Evolutionary conservation across 306 rosid species (phyloP).

Genomic region (Sesbania bispinosa): DNA sequence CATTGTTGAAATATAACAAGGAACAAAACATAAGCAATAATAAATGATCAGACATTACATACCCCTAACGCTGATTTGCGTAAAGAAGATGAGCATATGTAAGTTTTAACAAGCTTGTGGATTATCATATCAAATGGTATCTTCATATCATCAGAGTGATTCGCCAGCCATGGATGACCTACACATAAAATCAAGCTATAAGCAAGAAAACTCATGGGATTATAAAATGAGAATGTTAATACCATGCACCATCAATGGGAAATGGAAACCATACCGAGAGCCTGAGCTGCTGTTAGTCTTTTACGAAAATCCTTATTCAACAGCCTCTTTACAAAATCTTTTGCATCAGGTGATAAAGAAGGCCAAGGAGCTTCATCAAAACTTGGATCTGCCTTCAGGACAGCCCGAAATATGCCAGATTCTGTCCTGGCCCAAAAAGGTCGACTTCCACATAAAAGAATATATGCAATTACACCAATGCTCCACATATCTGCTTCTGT

Average conservation of each 20-base stretch:
- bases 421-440: slow-evolving; percentile 93
- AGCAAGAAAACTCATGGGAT: slow-evolving; percentile 7
- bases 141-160: slow-evolving; percentile 41
- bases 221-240: neutral
- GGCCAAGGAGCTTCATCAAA: slow-evolving; percentile 94
- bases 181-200: slow-evolving; percentile 14
- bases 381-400: slow-evolving; percentile 78
- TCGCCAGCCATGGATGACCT: slow-evolving; percentile 85
- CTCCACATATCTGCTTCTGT: slow-evolving; percentile 39
- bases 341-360: slow-evolving; percentile 66
- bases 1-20: neutral
- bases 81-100: slow-evolving; percentile 65
- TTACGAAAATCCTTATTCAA: slow-evolving; percentile 72
- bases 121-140: slow-evolving; percentile 70
- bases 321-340: slow-evolving; percentile 68
- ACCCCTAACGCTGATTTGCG: slow-evolving; percentile 81
- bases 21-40: neutral
- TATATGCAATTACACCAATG: slow-evolving; percentile 35
- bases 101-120: slow-evolving; percentile 62
- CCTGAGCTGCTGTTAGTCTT: slow-evolving; percentile 84
- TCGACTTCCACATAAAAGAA: slow-evolving; percentile 67
- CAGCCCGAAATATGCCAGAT: slow-evolving; percentile 82
- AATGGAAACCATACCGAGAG: slow-evolving; percentile 44
- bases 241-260: neutral
- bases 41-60: slow-evolving; percentile 21